Conservation (phyloP, 2,329 filamentous ascomycete genomes). For the Waltergamsia citrina region DNA sequence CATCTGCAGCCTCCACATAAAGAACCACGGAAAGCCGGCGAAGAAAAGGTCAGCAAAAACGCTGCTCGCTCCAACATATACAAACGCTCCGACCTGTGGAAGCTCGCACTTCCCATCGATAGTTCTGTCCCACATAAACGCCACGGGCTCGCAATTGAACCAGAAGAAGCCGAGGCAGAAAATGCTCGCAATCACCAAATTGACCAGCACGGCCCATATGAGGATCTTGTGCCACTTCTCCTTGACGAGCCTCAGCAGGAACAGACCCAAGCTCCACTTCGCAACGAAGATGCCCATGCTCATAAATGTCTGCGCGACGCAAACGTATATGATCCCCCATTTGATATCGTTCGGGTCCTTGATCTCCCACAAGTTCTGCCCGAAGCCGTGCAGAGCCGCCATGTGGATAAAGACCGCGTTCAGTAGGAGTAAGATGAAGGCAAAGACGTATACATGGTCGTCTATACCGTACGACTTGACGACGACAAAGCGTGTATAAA, state of each 20-base stretch:
- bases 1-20: constrained; percentile 34
- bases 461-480: constrained; percentile 17
- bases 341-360: not conserved
- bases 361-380: constrained; percentile 11
- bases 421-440: constrained; percentile 9
- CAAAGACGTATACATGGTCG: constrained; percentile 19
- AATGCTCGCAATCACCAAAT: constrained; percentile 3
- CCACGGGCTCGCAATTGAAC: constrained; percentile 5
- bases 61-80: constrained; percentile 2
- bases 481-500: constrained; percentile 20
- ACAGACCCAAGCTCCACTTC: constrained; percentile 23
- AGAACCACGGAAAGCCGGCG: constrained; percentile 30
- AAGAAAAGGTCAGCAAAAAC: constrained; percentile 27
- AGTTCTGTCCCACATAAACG: constrained; percentile 5
- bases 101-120: constrained; percentile 5
- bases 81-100: constrained; percentile 1
- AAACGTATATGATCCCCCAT: constrained; percentile 8
- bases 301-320: constrained; percentile 19
- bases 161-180: constrained; percentile 1
- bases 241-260: constrained; percentile 21
- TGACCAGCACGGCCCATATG: constrained; percentile 15
- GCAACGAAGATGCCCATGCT: constrained; percentile 22
- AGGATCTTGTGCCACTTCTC: constrained; percentile 16
- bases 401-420: constrained; percentile 16
- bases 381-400: constrained; percentile 18